Conservation (phyloP, 208 protist species). For the Wallacemonas sp. region DNA sequence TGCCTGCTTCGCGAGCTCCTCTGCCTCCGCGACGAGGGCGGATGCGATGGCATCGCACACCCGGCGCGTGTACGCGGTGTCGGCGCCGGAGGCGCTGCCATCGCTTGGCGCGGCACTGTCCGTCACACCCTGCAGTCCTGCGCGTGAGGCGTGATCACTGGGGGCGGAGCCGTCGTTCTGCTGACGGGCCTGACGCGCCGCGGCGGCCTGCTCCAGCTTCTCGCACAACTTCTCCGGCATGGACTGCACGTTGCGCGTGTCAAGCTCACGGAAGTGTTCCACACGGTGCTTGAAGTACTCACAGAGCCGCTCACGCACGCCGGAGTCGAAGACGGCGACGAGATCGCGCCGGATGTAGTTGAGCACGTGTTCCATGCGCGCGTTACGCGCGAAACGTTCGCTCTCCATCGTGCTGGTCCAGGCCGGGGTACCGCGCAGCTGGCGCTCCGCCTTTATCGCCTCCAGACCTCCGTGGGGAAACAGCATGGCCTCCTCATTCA, state of each 20-base stretch:
- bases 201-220: slow-evolving; percentile 30
- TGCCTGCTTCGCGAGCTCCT: not conserved
- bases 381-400: not conserved
- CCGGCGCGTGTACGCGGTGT: slow-evolving; percentile 10
- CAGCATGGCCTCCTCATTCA: slow-evolving; percentile 46
- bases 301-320: slow-evolving; percentile 30
- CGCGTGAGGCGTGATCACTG: not conserved
- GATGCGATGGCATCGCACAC: slow-evolving; percentile 43
- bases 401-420: slow-evolving; percentile 2
- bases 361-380: slow-evolving; percentile 8
- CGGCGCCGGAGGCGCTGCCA: not conserved
- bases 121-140: not conserved
- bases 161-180: slow-evolving; percentile 2
- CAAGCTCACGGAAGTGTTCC: slow-evolving; percentile 34
- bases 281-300: slow-evolving; percentile 45
- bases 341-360: not conserved
- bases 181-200: not conserved
- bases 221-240: slow-evolving; percentile 29
- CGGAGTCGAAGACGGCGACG: slow-evolving; percentile 10
- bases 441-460: not conserved
- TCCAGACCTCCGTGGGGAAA: slow-evolving; percentile 5
- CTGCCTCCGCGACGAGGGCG: slow-evolving; percentile 29
- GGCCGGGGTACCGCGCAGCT: slow-evolving; percentile 5
- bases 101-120: not conserved
- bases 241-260: slow-evolving; percentile 36